Evolutionary conservation across 1,284 basidiomycete species (phyloP), one percentile per base, ranked within the genome.

Genomic region (Trichosporon inkin): DNA sequence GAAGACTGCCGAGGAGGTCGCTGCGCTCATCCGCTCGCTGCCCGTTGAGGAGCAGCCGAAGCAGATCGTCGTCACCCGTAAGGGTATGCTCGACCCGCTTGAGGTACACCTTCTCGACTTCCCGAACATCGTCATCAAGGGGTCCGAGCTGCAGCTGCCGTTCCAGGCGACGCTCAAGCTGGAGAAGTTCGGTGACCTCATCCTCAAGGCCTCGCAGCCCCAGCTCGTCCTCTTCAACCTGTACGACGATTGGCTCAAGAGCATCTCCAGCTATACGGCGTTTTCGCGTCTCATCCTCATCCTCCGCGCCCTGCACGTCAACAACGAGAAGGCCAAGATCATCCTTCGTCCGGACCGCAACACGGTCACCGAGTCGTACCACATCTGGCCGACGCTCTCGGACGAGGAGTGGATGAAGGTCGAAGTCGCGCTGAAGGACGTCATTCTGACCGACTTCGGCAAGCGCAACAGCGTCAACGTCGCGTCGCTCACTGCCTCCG

Each of bases 161-260:
- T 99, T 99, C 92, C 95, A 99, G 81, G 93, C 95, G 16, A 95
- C 92, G 69, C 93, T 99, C 88, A 98, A 99, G 84, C 94, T 99
- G 86, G 96, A 99, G 83, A 97, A 98, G 80, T 98, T 99, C 68
- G 96, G 96, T 80, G 96, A 99, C 77, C 81, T 99, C 62, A 97
- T 97, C 68, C 78, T 97, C 74, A 67, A 67, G 32, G 71, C 71
- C 17, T 69, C 69, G 34, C 71, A 73, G 62, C 71, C 71, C 6
- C 71, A 72, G 62, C 67, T 73, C 55, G 92, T 99, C 19, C 80
- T 99, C 57, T 98, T 97, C 84, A 96, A 90, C 81, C 84, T 99
- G 63, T 99, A 99, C 78, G 92, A 99, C 79, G 95, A 98, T 76
- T 99, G 96, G 96, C 84, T 99, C 72, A 96, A 97, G 82, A 94